A percentile compares a stretch with the other conserved stretches of the same genome.
These are phyloP conservation scores for Gnetum montanum DNA, from an alignment of 75 land plant species.

Conservation along the genomic window DNA sequence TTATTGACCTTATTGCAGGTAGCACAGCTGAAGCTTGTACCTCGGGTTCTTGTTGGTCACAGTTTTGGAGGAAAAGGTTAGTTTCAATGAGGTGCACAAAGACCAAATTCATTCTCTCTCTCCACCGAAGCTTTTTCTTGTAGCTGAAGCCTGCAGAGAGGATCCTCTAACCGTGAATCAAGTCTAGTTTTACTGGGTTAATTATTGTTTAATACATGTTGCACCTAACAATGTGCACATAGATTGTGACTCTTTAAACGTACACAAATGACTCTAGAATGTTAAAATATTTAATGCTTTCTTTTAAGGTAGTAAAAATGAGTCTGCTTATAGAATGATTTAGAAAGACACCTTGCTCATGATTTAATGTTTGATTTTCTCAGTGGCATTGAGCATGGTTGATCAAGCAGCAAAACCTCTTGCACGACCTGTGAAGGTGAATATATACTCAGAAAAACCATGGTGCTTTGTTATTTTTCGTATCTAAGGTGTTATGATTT, in stretches of 20 bases:
- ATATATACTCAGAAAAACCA: neutral
- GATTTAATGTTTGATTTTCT: conserved; percentile 3
- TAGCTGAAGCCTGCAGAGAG: too few species aligned
- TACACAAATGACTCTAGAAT: neutral
- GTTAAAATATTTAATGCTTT: neutral
- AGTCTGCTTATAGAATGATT: too few species aligned
- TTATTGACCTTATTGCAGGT: too few species aligned
- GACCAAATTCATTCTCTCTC: too few species aligned
- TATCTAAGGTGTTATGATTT: neutral
- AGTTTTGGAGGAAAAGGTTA: conserved; percentile 99
- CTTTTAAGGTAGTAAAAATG: neutral
- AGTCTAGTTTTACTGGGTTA: neutral
- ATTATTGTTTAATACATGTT: too few species aligned
- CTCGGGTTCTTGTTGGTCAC: conserved; percentile 88
- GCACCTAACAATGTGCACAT: too few species aligned
- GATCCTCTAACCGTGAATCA: neutral
- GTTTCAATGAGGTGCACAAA: too few species aligned
- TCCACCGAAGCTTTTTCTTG: too few species aligned
- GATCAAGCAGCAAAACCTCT: conserved; percentile 98
- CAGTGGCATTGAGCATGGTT: conserved; percentile 98
- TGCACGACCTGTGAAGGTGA: conserved; percentile 91
- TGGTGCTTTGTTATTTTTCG: neutral
- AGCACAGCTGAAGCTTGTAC: conserved; percentile 67
- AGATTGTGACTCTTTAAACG: too few species aligned
- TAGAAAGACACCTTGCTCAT: too few species aligned